phyloP scores from a whole-genome alignment of 2,329 filamentous ascomycete species.

The Pyrenophora teres region DNA sequence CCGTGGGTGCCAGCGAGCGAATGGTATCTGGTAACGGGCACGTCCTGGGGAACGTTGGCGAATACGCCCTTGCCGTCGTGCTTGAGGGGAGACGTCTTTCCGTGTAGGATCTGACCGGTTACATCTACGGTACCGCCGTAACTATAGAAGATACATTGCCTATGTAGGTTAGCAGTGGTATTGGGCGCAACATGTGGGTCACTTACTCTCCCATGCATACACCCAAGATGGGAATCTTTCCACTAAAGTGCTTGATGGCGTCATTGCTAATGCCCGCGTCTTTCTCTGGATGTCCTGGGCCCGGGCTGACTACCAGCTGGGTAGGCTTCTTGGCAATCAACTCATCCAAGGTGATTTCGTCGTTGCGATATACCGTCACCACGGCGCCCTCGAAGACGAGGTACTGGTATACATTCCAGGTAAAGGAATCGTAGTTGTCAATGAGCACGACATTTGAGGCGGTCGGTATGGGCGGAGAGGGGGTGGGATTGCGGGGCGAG shows the following conservation, averaged over 20 bases:
- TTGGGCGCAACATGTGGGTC: background rate
- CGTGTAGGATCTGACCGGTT: constrained; percentile 94
- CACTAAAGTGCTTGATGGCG: constrained; percentile 87
- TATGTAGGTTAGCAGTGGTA: constrained; percentile 38
- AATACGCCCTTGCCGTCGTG: constrained; percentile 96
- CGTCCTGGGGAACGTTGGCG: constrained; percentile 73
- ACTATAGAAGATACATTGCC: constrained; percentile 92
- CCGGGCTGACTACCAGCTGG: constrained; percentile 92
- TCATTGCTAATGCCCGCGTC: constrained; percentile 94
- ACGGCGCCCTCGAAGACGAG: constrained; percentile 92
- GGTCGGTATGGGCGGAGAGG: constrained; percentile 71
- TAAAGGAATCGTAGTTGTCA: constrained; percentile 99
- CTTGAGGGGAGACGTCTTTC: constrained; percentile 88
- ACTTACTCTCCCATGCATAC: constrained; percentile 96
- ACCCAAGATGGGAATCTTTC: constrained; percentile 94
- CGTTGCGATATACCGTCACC: constrained; percentile 89
- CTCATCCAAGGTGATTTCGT: constrained; percentile 84
- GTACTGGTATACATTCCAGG: constrained; percentile 99
- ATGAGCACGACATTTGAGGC: constrained; percentile 93
- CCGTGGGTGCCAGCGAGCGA: constrained; percentile 90
- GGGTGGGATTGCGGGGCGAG: constrained; percentile 82
- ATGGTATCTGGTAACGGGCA: constrained; percentile 94
- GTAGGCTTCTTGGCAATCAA: constrained; percentile 84
- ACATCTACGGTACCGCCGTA: constrained; percentile 91
- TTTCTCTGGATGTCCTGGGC: constrained; percentile 86